These are phyloP conservation scores for Xylariaceae sp. DNA, from an alignment of 2,329 filamentous ascomycete genomes.

Conservation along the genomic window DNA sequence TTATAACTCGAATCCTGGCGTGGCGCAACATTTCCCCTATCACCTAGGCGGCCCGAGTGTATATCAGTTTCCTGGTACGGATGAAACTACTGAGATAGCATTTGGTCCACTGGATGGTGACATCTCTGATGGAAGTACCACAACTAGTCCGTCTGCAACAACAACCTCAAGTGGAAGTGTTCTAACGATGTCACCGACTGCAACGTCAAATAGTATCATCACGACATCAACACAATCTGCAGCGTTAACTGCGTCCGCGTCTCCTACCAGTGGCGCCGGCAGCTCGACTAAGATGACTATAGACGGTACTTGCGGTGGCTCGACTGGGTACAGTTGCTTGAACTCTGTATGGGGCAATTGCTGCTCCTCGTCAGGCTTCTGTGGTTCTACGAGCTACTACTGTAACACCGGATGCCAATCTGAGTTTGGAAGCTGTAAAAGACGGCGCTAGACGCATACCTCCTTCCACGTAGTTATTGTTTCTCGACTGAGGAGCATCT, in stretches of 20 bases:
- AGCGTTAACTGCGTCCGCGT: not conserved
- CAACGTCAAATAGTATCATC: not conserved
- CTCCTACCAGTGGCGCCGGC: not conserved
- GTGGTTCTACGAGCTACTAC: conserved; percentile 4
- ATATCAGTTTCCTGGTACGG: conserved; percentile 4
- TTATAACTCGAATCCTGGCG: conserved; percentile 14
- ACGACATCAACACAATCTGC: not conserved
- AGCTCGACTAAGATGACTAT: not conserved
- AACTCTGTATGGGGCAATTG: conserved; percentile 5
- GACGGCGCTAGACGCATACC: too few relatives aligned
- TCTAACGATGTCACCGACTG: not conserved
- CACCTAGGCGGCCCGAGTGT: conserved; percentile 3
- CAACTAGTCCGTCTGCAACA: not conserved
- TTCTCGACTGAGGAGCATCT: too few relatives aligned
- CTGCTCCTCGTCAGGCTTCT: conserved; percentile 4
- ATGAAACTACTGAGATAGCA: conserved; percentile 6
- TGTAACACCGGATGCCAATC: conserved; percentile 6
- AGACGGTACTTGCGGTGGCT: conserved; percentile 3
- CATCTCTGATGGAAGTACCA: not conserved
- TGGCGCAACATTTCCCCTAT: conserved; percentile 10
- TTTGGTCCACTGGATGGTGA: conserved; percentile 6
- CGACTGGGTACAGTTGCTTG: conserved; percentile 2
- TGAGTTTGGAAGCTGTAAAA: conserved; percentile 7
- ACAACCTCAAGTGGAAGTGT: not conserved
- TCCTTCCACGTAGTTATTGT: too few relatives aligned